Evolutionary conservation across 805 yeast species (phyloP).

Genomic region (Phaffomyces thermotolerans): DNA sequence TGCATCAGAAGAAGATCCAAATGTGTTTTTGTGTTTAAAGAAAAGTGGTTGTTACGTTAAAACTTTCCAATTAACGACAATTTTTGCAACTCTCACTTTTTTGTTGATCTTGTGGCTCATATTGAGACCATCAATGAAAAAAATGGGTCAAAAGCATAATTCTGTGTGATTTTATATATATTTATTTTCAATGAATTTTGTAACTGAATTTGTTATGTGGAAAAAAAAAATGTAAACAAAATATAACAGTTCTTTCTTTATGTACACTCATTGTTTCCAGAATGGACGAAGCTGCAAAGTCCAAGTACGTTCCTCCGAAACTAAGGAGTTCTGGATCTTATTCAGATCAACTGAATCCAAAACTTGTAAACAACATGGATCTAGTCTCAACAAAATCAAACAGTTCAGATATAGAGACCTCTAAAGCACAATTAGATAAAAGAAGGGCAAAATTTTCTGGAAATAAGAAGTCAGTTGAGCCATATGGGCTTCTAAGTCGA

Average conservation of each 20-base stretch:
- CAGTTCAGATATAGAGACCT: not conserved
- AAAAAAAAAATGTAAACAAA: no score
- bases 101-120: slow-evolving; percentile 12
- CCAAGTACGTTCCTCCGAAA: no score
- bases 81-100: slow-evolving; percentile 20
- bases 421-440: slow-evolving; percentile 14
- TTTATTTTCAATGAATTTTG: no score
- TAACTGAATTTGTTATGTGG: no score
- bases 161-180: not conserved
- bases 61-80: slow-evolving; percentile 34
- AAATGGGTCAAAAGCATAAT: not conserved
- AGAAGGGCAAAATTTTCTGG: slow-evolving; percentile 29
- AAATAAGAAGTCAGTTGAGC: slow-evolving; percentile 20
- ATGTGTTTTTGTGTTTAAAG: slow-evolving; percentile 17
- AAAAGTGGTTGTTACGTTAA: slow-evolving; percentile 29
- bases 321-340: no score
- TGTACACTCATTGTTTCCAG: no score
- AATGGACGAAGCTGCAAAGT: no score
- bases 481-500: slow-evolving; percentile 52
- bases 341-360: no score
- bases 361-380: no score
- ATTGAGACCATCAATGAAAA: slow-evolving; percentile 7
- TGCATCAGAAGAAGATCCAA: slow-evolving; percentile 5
- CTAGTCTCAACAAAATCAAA: no score
- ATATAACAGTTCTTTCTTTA: no score